These are phyloP conservation scores for Aspergillus sclerotioniger DNA, from an alignment of 495 filamentous ascomycete genomes.

Conservation along the genomic window DNA sequence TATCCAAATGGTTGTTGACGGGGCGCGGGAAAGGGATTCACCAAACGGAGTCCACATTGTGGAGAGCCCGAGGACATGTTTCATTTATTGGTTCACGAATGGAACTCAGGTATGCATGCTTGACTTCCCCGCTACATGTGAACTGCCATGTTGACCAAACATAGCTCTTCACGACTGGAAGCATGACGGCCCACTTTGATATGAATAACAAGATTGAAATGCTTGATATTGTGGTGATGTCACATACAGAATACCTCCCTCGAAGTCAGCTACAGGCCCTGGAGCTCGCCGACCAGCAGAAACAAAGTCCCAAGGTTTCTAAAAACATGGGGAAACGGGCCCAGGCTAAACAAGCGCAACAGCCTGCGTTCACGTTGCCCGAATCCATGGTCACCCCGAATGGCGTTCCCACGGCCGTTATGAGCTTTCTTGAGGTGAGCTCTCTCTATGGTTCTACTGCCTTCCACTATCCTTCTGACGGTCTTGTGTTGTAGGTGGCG, in stretches of 20 bases:
- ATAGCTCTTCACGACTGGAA: constrained; percentile 64
- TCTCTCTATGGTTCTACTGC: neutral
- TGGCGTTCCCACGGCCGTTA: constrained; percentile 56
- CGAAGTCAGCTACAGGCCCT: constrained; percentile 46
- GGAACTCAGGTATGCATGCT: constrained; percentile 60
- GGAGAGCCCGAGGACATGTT: constrained; percentile 58
- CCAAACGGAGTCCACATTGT: constrained; percentile 63
- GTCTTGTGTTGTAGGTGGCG: constrained; percentile 55
- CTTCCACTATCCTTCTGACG: neutral
- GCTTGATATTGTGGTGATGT: constrained; percentile 62
- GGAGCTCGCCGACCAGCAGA: constrained; percentile 55
- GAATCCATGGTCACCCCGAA: constrained; percentile 61
- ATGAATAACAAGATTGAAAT: constrained; percentile 67
- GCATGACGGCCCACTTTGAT: constrained; percentile 64
- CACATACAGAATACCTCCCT: constrained; percentile 68
- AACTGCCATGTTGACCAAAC: constrained; percentile 17
- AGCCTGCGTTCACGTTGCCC: constrained; percentile 54
- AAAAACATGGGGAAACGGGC: constrained; percentile 56
- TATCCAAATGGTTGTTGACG: constrained; percentile 72
- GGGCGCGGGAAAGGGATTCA: constrained; percentile 52
- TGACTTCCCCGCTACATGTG: constrained; percentile 1
- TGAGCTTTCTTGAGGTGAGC: constrained; percentile 68
- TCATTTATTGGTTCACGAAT: constrained; percentile 72
- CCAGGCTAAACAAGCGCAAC: constrained; percentile 53
- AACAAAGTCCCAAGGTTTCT: constrained; percentile 66